Evolutionary conservation across 306 rosid genomes (phyloP).

Genomic region (Gleditsia sinensis): DNA sequence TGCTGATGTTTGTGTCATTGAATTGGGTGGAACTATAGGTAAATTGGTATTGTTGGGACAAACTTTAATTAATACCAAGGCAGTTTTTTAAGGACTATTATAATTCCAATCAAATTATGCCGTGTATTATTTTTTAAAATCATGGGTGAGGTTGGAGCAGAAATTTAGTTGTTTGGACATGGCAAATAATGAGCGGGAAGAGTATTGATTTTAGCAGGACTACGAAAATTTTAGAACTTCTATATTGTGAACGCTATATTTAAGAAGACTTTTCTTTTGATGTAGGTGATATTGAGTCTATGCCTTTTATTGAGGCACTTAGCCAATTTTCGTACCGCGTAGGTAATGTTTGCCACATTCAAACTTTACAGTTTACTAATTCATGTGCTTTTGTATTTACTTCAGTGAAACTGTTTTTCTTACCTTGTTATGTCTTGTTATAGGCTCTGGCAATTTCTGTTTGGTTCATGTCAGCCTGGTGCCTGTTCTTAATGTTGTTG

Average conservation of each 20-base stretch:
- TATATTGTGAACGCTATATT: background rate
- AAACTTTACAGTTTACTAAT: background rate
- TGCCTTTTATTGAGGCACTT: constrained; percentile 63
- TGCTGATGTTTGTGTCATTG: constrained; percentile 83
- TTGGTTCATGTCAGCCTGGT: constrained; percentile 86
- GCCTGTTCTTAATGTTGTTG: constrained; percentile 79
- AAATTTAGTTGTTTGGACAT: background rate
- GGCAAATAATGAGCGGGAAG: background rate
- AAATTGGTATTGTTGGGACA: constrained; percentile 36
- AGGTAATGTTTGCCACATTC: constrained; percentile 39
- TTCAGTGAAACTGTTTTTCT: constrained; percentile 12
- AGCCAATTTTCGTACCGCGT: constrained; percentile 63
- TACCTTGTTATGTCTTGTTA: constrained; percentile 17
- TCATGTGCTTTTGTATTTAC: background rate
- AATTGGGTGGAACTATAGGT: constrained; percentile 91
- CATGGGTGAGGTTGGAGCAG: background rate
- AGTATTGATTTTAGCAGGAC: background rate
- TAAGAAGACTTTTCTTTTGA: constrained; percentile 11
- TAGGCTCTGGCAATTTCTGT: constrained; percentile 77
- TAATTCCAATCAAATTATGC: background rate
- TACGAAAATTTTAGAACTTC: background rate
- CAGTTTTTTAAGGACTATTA: background rate
- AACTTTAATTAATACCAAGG: background rate
- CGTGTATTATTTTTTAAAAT: background rate
- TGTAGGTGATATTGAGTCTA: constrained; percentile 68